These are phyloP conservation scores for Vanrija sp. DNA, from an alignment of 1,284 basidiomycete genomes.

Conservation along the genomic window DNA sequence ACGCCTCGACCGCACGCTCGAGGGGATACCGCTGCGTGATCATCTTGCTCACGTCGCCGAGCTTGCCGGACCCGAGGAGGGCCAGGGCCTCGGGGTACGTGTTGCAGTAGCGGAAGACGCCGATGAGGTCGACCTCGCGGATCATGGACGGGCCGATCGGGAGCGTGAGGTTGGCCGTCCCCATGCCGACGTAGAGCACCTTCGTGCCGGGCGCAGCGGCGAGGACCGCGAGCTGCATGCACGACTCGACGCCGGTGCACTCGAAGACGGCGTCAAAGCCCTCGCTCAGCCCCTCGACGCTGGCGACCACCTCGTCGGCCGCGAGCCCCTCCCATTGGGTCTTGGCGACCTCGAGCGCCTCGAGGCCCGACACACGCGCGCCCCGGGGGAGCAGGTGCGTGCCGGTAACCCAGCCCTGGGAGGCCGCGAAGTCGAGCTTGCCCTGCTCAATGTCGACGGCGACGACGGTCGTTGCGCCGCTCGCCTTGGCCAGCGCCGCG, in stretches of 20 bases:
- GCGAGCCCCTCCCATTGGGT: slow-evolving; percentile 54
- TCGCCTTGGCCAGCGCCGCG: slow-evolving; percentile 67
- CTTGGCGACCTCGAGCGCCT: slow-evolving; percentile 65
- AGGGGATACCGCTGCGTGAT: slow-evolving; percentile 75
- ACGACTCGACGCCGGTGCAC: slow-evolving; percentile 88
- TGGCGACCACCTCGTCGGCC: slow-evolving; percentile 22
- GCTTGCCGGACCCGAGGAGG: slow-evolving; percentile 63
- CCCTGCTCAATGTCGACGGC: slow-evolving; percentile 80
- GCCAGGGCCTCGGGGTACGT: slow-evolving; percentile 79
- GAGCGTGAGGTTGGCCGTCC: slow-evolving; percentile 71
- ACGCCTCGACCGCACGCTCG: slow-evolving; percentile 64
- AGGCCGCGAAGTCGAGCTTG: slow-evolving; percentile 70
- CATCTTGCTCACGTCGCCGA: slow-evolving; percentile 65
- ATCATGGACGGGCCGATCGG: slow-evolving; percentile 78
- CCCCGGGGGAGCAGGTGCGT: slow-evolving; percentile 62
- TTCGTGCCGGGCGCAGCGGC: slow-evolving; percentile 77
- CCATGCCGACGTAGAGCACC: slow-evolving; percentile 94
- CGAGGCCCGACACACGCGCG: slow-evolving; percentile 54
- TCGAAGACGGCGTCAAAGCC: slow-evolving; percentile 88
- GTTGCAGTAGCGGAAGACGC: slow-evolving; percentile 73
- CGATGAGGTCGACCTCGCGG: slow-evolving; percentile 88
- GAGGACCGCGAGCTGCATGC: slow-evolving; percentile 80
- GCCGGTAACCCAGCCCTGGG: slow-evolving; percentile 70
- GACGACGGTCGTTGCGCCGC: slow-evolving; percentile 66
- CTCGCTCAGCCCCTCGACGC: slow-evolving; percentile 55